Evolutionary conservation across 2,329 filamentous ascomycete genomes (phyloP), one percentile per base, ranked within the genome.

Genomic region (Penicillium janthinellum): DNA sequence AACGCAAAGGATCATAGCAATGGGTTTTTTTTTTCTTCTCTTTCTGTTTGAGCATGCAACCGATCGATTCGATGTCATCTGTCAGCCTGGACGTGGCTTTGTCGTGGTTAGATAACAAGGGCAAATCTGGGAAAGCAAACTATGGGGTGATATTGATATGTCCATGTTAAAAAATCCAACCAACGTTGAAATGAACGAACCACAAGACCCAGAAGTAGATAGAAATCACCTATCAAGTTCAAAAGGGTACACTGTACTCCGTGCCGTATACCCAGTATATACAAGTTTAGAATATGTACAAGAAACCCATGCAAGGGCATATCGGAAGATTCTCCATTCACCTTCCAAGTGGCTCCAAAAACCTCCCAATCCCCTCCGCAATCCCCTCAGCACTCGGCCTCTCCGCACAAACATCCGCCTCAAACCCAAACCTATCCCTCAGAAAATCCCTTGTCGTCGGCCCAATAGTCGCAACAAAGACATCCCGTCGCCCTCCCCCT

Each of bases 371-470:
- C 0, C 84, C 91, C 47, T 86, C 80, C 64, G 85, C 81, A 1
- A 98, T 79, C 0, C 93, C 93, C 69, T 94, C 87, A 0, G 93
- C 91, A 73, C 86, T 96, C 1, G 95, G 95, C 69, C 83, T 88
- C 69, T 86, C 85, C 1, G 95, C 91, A 75, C 90, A 96, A n/a
- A 81, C 78, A 71, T 83, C 78, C 4, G 79, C 73, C 58, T 78
- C 73, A 61, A 82, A 76, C 20, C 74, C 78, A 68, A 76, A 79
- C 22, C 72, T 71, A 39, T 63, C 65, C 7, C 67, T 64, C 55
- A 99, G 78, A 76, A 91, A 88, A 66, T 92, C 87, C 63, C 88
- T 84, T 11, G 95, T 99, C 17, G 95, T 99, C 12, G 95, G 94
- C 0, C 95, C 95, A 75, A 99, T 99, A 0, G 93, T 96, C 14